phyloP scores from a whole-genome alignment of 257 asterid species.

The Ballota nigra region DNA sequence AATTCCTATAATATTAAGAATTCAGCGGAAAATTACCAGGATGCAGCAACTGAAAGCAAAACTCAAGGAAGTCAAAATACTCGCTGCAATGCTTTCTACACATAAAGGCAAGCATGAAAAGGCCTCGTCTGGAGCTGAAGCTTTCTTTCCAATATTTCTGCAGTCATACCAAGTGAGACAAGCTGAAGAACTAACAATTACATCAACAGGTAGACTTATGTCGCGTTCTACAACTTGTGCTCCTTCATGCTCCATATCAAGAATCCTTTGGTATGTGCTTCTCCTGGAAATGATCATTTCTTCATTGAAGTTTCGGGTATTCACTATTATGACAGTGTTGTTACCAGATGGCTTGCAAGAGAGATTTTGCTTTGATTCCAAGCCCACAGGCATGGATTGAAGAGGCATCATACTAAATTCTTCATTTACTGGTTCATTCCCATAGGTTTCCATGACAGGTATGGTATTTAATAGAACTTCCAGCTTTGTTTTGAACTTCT shows the following conservation, averaged over 20 bases:
- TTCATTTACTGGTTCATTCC: constrained; percentile 36
- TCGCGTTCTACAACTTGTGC: constrained; percentile 89
- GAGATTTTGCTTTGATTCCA: constrained; percentile 44
- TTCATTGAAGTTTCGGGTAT: constrained; percentile 71
- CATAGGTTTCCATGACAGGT: constrained; percentile 47
- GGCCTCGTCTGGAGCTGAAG: constrained; percentile 76
- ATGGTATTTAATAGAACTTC: constrained; percentile 54
- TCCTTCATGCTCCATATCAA: constrained; percentile 81
- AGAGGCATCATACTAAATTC: constrained; percentile 42
- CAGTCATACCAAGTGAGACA: constrained; percentile 91
- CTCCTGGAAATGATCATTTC: constrained; percentile 93
- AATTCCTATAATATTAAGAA: constrained; percentile 17
- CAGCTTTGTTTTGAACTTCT: constrained; percentile 38
- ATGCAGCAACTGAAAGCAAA: constrained; percentile 92
- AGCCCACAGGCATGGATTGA: constrained; percentile 37
- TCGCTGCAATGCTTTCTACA: constrained; percentile 84
- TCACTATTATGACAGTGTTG: constrained; percentile 61
- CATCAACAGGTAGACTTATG: constrained; percentile 70
- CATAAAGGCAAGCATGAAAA: constrained; percentile 80
- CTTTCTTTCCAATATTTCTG: constrained; percentile 77
- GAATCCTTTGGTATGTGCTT: constrained; percentile 87
- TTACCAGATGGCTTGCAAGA: constrained; percentile 40
- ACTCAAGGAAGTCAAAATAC: constrained; percentile 80
- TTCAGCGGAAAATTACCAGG: constrained; percentile 61
- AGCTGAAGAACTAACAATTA: constrained; percentile 64